Percentiles rank a stretch among this genome's conserved stretches.
Evolutionary conservation across 2,329 filamentous ascomycete species (phyloP).

Genomic region (Apiospora koreana): DNA sequence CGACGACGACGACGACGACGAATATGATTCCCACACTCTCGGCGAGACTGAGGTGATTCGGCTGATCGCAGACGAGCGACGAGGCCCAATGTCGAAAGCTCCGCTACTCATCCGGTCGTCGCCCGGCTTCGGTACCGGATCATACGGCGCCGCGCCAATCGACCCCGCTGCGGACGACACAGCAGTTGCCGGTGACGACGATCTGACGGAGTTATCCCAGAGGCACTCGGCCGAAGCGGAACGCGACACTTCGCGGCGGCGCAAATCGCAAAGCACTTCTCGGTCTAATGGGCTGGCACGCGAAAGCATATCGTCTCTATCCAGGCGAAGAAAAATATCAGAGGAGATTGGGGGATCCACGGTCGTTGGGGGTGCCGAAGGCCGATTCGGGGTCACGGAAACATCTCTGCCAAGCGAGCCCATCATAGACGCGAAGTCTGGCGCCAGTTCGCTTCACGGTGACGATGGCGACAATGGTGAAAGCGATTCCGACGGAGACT

Average conservation of each 20-base stretch:
- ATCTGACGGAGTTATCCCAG: slow-evolving; percentile 21
- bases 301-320: slow-evolving; percentile 29
- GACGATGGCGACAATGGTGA: slow-evolving; percentile 19
- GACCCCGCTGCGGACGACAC: slow-evolving; percentile 37
- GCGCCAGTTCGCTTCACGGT: slow-evolving; percentile 25
- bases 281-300: slow-evolving; percentile 23
- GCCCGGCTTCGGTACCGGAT: slow-evolving; percentile 60
- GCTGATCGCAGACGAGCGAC: slow-evolving; percentile 21
- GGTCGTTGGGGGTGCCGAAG: slow-evolving; percentile 54
- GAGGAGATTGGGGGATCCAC: slow-evolving; percentile 53
- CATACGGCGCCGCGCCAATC: slow-evolving; percentile 59
- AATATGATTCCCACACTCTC: slow-evolving; percentile 24
- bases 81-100: slow-evolving; percentile 42
- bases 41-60: slow-evolving; percentile 23
- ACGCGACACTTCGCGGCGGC: slow-evolving; percentile 21
- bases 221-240: slow-evolving; percentile 26
- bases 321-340: slow-evolving; percentile 36
- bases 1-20: slow-evolving; percentile 31
- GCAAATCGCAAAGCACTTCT: slow-evolving; percentile 26
- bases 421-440: slow-evolving; percentile 43
- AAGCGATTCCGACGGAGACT: slow-evolving; percentile 40
- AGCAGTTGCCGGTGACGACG: slow-evolving; percentile 32
- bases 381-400: slow-evolving; percentile 54
- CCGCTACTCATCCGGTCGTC: slow-evolving; percentile 61
- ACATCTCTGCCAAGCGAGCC: slow-evolving; percentile 47